phyloP scores from a whole-genome alignment of 2,329 filamentous ascomycete genomes.

The Fusarium sp. region DNA sequence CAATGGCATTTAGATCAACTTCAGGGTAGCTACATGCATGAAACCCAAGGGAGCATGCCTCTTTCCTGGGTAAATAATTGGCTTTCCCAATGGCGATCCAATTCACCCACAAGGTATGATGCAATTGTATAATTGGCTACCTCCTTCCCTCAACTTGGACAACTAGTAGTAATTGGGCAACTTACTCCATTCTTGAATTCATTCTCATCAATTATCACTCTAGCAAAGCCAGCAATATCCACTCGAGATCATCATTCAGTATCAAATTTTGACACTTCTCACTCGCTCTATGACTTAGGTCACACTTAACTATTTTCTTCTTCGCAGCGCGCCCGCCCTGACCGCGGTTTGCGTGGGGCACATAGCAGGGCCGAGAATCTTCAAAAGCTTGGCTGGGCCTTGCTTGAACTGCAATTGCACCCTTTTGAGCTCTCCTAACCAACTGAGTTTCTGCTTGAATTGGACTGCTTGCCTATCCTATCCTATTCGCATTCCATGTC shows the following conservation, averaged over 20 bases:
- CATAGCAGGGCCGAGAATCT: conserved; percentile 26
- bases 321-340: conserved; percentile 15
- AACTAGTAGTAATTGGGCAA: not conserved
- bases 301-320: conserved; percentile 10
- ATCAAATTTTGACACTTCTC: conserved; percentile 13
- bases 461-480: not conserved
- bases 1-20: no score
- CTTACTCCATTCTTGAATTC: conserved; percentile 30
- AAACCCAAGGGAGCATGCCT: conserved; percentile 12
- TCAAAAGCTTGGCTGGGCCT: conserved; percentile 34
- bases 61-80: conserved; percentile 35
- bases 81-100: conserved; percentile 45
- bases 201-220: conserved; percentile 35
- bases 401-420: conserved; percentile 1
- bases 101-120: conserved; percentile 44
- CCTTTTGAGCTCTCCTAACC: conserved; percentile 6
- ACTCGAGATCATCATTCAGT: conserved; percentile 12
- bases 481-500: not conserved
- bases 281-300: not conserved
- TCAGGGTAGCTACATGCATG: no score
- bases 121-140: conserved; percentile 47
- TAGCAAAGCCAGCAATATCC: conserved; percentile 17
- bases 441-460: conserved; percentile 6
- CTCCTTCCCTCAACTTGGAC: conserved; percentile 11
- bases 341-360: conserved; percentile 43